A percentile compares a stretch with the other conserved stretches of the same genome.
Conservation (phyloP, 495 filamentous ascomycete species). For the Extremus antarcticus region DNA sequence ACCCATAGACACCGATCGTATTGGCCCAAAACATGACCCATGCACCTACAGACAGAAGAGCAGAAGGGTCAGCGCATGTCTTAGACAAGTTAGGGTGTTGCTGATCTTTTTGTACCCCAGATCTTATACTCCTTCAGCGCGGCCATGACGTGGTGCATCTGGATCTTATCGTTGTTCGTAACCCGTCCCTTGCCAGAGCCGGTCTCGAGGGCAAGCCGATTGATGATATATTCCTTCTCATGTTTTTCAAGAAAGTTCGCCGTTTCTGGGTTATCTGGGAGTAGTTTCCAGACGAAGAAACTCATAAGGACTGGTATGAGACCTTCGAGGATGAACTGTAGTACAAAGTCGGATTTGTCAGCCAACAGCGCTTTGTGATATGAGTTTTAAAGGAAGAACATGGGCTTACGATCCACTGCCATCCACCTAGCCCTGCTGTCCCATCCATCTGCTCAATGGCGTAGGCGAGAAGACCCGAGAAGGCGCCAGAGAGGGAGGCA, state of each 20-base stretch:
- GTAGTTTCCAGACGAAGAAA: slow-evolving; percentile 44
- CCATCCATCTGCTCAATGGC: slow-evolving; percentile 62
- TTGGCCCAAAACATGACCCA: slow-evolving; percentile 13
- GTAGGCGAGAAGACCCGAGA: slow-evolving; percentile 58
- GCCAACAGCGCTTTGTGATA: neutral
- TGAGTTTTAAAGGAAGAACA: neutral
- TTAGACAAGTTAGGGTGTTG: no score
- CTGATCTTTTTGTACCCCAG: no score
- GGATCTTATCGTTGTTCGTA: slow-evolving; percentile 13
- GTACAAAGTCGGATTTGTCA: no score
- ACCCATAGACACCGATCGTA: slow-evolving; percentile 6
- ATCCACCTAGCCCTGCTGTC: slow-evolving; percentile 38
- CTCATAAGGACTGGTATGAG: slow-evolving; percentile 51
- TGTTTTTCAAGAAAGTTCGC: slow-evolving; percentile 40
- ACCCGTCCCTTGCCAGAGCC: slow-evolving; percentile 9
- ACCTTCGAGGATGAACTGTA: slow-evolving; percentile 38
- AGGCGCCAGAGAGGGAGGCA: slow-evolving; percentile 54
- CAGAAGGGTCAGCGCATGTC: no score
- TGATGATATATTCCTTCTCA: slow-evolving; percentile 33
- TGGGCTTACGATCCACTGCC: slow-evolving; percentile 33
- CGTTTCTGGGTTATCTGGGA: slow-evolving; percentile 59
- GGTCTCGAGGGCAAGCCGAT: slow-evolving; percentile 41
- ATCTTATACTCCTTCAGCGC: slow-evolving; percentile 11
- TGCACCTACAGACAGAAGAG: no score
- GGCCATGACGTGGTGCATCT: neutral